Evolutionary conservation across 306 rosid species (phyloP).

Genomic region (Sesbania bispinosa): DNA sequence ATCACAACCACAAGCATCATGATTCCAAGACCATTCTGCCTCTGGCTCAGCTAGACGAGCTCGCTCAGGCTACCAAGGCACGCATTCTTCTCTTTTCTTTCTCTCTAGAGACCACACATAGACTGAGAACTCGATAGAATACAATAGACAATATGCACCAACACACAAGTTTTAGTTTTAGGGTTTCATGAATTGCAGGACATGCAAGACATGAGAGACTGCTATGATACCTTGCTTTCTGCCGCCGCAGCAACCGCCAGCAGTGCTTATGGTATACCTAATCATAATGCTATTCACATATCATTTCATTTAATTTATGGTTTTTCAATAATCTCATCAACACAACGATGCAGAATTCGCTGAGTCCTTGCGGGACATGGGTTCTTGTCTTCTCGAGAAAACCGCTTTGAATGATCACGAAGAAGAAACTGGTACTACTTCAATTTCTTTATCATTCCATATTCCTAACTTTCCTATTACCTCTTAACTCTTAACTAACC

Average conservation of each 20-base stretch:
- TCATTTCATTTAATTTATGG: background rate
- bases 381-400: slow-evolving; percentile 93
- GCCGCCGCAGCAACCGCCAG: slow-evolving; percentile 95
- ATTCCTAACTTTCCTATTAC: background rate
- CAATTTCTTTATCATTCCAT: background rate
- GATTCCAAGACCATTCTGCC: slow-evolving; percentile 46
- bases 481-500: background rate
- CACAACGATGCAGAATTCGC: slow-evolving; percentile 57
- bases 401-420: slow-evolving; percentile 84
- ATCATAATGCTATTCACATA: too few relatives aligned
- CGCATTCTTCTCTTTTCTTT: background rate
- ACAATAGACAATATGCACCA: too few relatives aligned
- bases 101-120: too few relatives aligned
- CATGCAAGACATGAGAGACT: slow-evolving; percentile 85
- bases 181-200: slow-evolving; percentile 41
- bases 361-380: slow-evolving; percentile 83
- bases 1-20: slow-evolving; percentile 52
- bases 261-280: slow-evolving; percentile 78
- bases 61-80: slow-evolving; percentile 87
- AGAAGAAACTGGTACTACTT: slow-evolving; percentile 73
- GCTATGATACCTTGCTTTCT: slow-evolving; percentile 88
- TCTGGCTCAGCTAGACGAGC: slow-evolving; percentile 68
- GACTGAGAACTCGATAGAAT: too few relatives aligned
- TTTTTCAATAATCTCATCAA: background rate
- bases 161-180: too few relatives aligned